phyloP scores from a whole-genome alignment of 2,329 filamentous ascomycete species.

The Neoscytalidium dimidiatum region DNA sequence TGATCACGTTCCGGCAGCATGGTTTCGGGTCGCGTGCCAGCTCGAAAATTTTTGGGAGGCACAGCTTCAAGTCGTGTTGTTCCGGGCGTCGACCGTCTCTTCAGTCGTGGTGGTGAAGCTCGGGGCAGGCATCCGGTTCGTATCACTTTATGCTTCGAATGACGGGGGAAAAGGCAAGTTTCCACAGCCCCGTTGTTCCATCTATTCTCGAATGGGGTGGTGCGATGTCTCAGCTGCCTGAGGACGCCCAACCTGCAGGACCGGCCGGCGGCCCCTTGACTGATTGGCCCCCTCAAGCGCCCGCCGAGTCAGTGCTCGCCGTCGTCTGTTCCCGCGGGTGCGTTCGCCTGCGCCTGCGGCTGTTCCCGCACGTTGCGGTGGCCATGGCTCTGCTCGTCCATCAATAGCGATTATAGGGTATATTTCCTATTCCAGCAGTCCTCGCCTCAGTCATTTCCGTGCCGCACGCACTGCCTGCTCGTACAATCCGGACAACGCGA shows the following conservation, averaged over 20 bases:
- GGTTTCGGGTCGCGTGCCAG: not conserved
- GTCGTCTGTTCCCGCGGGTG: not conserved
- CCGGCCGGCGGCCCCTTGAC: not conserved
- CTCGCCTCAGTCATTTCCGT: conserved; percentile 5
- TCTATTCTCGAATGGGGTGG: not conserved
- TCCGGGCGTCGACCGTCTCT: not conserved
- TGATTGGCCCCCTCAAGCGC: not conserved
- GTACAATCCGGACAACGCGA: not conserved
- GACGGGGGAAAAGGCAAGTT: not conserved
- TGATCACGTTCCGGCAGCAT: not conserved
- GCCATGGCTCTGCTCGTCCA: not conserved
- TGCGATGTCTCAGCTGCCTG: conserved; percentile 2
- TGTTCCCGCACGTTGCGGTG: conserved; percentile 1
- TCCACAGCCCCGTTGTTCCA: not conserved
- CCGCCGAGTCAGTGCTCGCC: not conserved
- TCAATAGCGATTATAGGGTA: not conserved
- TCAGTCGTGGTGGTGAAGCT: not conserved
- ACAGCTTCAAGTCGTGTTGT: not conserved
- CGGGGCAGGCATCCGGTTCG: not conserved
- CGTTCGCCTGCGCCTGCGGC: not conserved
- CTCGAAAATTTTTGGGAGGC: not conserved
- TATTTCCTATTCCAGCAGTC: not conserved
- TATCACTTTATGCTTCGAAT: not conserved
- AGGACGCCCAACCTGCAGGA: conserved; percentile 1
- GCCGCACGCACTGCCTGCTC: conserved; percentile 5